Evolutionary conservation across 2,329 filamentous ascomycete genomes (phyloP).

Genomic region (Sporothrix brunneoviolacea): DNA sequence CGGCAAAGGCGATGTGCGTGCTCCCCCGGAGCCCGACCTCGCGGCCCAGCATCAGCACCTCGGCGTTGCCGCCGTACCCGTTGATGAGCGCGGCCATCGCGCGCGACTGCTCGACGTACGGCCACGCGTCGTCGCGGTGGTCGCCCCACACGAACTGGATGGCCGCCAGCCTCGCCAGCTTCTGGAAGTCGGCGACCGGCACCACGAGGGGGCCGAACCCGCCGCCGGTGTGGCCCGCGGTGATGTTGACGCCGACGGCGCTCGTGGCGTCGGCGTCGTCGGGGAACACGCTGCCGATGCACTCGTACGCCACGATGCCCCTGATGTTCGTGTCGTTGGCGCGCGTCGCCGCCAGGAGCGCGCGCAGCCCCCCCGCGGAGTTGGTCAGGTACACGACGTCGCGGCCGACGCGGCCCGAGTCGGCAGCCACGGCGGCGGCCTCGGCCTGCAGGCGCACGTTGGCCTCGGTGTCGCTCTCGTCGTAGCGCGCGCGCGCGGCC

Average conservation of each 20-base stretch:
- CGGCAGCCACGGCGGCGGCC: conserved; percentile 28
- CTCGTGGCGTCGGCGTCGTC: conserved; percentile 12
- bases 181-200: conserved; percentile 22
- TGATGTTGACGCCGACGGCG: not conserved
- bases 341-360: conserved; percentile 27
- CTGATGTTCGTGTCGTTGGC: conserved; percentile 31
- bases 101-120: conserved; percentile 16
- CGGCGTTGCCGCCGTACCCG: conserved; percentile 21
- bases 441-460: conserved; percentile 29
- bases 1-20: conserved; percentile 24
- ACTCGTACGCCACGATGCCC: conserved; percentile 28
- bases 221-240: not conserved
- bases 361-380: conserved; percentile 29
- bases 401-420: conserved; percentile 26
- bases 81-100: conserved; percentile 21
- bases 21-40: conserved; percentile 21
- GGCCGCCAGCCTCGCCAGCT: conserved; percentile 19
- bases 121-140: conserved; percentile 13
- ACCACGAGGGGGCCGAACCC: conserved; percentile 23
- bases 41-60: conserved; percentile 22
- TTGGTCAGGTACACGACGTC: conserved; percentile 29
- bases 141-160: conserved; percentile 26
- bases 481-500: conserved; percentile 28
- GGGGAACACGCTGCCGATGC: conserved; percentile 24
- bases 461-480: conserved; percentile 27